Evolutionary conservation across 2,329 filamentous ascomycete species (phyloP), one percentile per base, ranked within the genome.

Genomic region (Apiospora malaysiana): DNA sequence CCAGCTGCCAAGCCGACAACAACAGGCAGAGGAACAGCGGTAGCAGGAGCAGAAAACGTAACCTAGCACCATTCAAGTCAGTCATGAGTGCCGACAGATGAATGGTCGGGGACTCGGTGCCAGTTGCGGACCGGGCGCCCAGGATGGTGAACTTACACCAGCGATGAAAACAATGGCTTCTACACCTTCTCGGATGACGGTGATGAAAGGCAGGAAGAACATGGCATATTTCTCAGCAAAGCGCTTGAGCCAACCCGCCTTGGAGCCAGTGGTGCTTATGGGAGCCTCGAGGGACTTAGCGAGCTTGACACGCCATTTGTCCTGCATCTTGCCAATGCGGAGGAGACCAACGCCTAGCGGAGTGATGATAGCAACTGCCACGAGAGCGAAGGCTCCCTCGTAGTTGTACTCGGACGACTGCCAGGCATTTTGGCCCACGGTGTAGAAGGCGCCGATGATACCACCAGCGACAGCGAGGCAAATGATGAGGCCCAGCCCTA

Each of bases 91-190:
- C n/a, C n/a, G n/a, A n/a, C 16, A 12, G 46, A 37, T 9, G 4
- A 49, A 21, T 12, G 42, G 42, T 14, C 12, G 6, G 3, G 59
- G 6, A n/a, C 9, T 21, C 18, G 21, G 18, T 32, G 10, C 37
- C 5, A 27, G 40, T 9, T 23, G n/a, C 45, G 23, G 18, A 25
- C 14, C 2, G 46, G 10, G n/a, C 18, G 46, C 46, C 1, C 2
- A 4, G 18, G 51, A 9, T 21, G 32, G 7, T 16, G 3, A 4
- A 56, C 67, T 40, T 68, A 97, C 94, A 25, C 94, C 94, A 21
- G 93, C 93, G 69, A 97, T 90, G 80, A 97, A 97, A 32, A 97
- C 88, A 46, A 97, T 91, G 0, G 92, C 93, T 80, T 97, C 94
- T 42, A 97, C 88, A 2, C 94, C 94, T 80, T 97, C 94, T 46